A percentile compares a stretch with the other conserved stretches of the same genome.
Evolutionary conservation across 2,329 filamentous ascomycete species (phyloP).

Genomic region (Graphilbum ipis-grandicollis): DNA sequence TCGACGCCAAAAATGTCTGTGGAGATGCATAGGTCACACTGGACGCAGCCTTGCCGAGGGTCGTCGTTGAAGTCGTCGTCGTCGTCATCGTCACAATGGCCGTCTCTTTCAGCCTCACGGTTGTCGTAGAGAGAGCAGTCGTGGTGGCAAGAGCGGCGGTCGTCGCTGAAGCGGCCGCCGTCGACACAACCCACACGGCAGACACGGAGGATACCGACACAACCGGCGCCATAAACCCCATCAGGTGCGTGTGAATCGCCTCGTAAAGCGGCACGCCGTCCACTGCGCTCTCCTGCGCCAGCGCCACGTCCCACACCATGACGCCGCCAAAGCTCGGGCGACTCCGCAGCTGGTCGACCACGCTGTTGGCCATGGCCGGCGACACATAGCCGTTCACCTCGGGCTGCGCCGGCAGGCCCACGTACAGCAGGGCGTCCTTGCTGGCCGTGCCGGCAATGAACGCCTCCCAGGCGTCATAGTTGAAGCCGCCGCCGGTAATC

Average conservation of each 20-base stretch:
- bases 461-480: constrained; percentile 18
- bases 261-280: constrained; percentile 6
- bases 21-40: too few species aligned
- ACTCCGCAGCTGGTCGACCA: constrained; percentile 11
- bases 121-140: too few species aligned
- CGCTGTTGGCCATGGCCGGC: constrained; percentile 5
- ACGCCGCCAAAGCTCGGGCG: constrained; percentile 15
- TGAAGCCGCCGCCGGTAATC: constrained; percentile 15
- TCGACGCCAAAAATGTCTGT: too few species aligned
- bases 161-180: too few species aligned
- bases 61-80: too few species aligned
- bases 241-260: constrained; percentile 8
- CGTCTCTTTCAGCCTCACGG: too few species aligned
- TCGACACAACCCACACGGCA: too few species aligned
- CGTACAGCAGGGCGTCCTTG: constrained; percentile 18
- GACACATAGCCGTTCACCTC: constrained; percentile 13
- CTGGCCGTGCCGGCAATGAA: constrained; percentile 16
- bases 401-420: constrained; percentile 18
- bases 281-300: constrained; percentile 6
- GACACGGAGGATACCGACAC: too few species aligned
- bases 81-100: too few species aligned
- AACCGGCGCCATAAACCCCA: neutral
- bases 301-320: constrained; percentile 18
- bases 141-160: too few species aligned
- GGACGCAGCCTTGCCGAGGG: too few species aligned